Conservation (phyloP, 306 rosid species). For the Potentilla sterilis region DNA sequence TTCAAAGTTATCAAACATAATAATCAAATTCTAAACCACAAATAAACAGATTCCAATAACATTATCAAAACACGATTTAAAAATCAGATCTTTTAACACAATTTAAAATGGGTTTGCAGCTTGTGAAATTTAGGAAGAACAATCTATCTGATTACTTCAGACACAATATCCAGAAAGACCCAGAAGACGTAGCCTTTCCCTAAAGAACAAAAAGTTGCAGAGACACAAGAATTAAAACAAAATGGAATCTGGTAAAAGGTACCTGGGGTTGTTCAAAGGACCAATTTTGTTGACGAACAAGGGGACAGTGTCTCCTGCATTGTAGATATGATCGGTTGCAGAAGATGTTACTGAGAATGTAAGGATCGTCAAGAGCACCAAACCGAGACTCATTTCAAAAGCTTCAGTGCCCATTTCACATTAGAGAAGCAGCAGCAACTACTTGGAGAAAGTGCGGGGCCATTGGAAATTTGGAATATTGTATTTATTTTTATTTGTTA, state of each 20-base stretch:
- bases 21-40: background rate
- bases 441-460: background rate
- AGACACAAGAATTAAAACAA: background rate
- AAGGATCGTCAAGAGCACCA: slow-evolving; percentile 30
- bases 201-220: background rate
- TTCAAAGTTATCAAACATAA: background rate
- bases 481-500: too few relatives aligned
- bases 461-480: too few relatives aligned
- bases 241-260: slow-evolving; percentile 14
- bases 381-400: slow-evolving; percentile 26
- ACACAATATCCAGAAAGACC: background rate
- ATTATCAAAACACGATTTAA: background rate
- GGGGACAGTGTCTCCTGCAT: slow-evolving; percentile 54
- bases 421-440: background rate
- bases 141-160: background rate
- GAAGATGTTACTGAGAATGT: slow-evolving; percentile 37
- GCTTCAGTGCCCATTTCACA: slow-evolving; percentile 38
- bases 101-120: slow-evolving; percentile 5
- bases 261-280: slow-evolving; percentile 89
- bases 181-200: background rate
- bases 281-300: slow-evolving; percentile 78
- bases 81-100: background rate
- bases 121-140: background rate
- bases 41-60: background rate
- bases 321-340: slow-evolving; percentile 51